Evolutionary conservation across 139 green algal genomes (phyloP), one percentile per base, ranked within the genome.

Genomic region (Mesotaenium endlicherianum): DNA sequence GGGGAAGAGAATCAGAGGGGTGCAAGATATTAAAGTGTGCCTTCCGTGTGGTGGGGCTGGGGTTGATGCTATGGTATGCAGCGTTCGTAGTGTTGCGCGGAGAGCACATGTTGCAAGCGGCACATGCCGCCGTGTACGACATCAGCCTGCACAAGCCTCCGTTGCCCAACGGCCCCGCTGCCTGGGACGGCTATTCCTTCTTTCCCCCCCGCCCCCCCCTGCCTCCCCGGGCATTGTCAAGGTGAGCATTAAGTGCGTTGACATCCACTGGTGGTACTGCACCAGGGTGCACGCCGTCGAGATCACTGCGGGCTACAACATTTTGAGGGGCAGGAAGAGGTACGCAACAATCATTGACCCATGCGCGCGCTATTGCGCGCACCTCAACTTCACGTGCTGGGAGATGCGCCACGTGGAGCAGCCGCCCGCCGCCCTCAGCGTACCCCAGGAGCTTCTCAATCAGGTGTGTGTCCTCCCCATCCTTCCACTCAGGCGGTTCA

Each of bases 191-290:
- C 8, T 26, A 11, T 11, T 57, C 11, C 47, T 57, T 57, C 47
- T 26, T 26, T 11, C 11, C 8, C 8, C 8, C 8, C 47, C 11
- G 47, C 47, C 8, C 8, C 47, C 47, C 8, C 47, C 47, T 57
- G 47, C 47, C 11, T 11, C 47, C 47, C 8, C 47, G 8, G 47
- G 47, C 47, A 11, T 57, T 57, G 47, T 8, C 47, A 8, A 57
- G 45, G 20, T 84, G 42, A 58, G 55, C 64, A 26, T 69, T 38
- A 86, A 86, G 70, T 70, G 39, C 31, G 94, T 96, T 0, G 96
- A 96, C 39, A 94, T 99, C 87, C 96, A 99, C 91, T 99, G 96
- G 96, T 98, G 96, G 94, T 98, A 96, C 91, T 96, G 97, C 81
- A 93, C 86, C 26, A 82, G 91, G 1, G 89, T 92, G 4, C 96